Evolutionary conservation across 768 basidiomycete species (phyloP), one percentile per base, ranked within the genome.

Genomic region (Calocybe indica): DNA sequence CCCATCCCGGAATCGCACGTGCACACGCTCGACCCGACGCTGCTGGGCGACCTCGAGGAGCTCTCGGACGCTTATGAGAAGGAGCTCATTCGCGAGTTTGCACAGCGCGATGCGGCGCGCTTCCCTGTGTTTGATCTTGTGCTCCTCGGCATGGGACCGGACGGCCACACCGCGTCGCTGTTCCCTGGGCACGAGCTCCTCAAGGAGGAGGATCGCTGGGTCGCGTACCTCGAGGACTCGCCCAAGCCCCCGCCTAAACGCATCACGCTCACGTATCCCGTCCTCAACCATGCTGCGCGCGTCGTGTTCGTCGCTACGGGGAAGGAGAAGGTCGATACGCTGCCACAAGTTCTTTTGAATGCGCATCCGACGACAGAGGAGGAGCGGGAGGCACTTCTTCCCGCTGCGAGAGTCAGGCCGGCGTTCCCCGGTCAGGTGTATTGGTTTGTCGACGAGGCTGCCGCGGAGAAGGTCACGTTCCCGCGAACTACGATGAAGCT

Each of bases 91-190:
- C 75, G 65, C 50, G 86, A 88, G 62, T 99, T 99, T 61, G 96
- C 94, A 0, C 83, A 86, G 61, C 89, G 84, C 62, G 92, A 97
- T 63, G 76, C 92, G 5, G 95, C 95, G 12, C 85, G 94, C 51
- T 98, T 97, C 78, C 96, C 96, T 52, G 75, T 96, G 44, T 98
- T 99, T 65, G 96, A 99, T 63, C 82, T 99, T 62, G 88, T 98
- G 69, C 81, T 99, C 38, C 85, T 99, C 44, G 96, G 96, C 42
- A 84, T 94, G 79, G 96, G 96, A 30, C 90, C 89, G 5, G 96
- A 97, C 63, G 95, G 95, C n/a, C 96, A 99, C 73, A 98, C 95
- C 37, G 92, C 88, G 52, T 93, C 90, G 6, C 83, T 99, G 55
- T 99, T 99, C 80, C 96, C 96, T 7, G 88, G 78, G n/a, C 95